These are phyloP conservation scores for Fimicolochytrium jonesii DNA, from an alignment of 192 early-diverging fungal species.

Conservation along the genomic window DNA sequence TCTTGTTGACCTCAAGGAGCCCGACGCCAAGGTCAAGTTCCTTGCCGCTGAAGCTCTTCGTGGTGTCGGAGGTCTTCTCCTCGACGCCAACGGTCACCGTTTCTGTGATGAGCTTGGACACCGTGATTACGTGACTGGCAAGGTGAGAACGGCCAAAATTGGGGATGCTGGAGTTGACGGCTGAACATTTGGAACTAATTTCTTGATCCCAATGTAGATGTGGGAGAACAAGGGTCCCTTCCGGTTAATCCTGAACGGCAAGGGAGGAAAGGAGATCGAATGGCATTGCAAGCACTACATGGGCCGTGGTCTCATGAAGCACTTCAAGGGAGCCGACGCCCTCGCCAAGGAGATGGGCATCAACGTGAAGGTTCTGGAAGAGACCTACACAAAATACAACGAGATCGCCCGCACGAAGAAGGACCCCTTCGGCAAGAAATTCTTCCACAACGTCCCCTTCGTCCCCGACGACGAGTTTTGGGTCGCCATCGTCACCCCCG, in stretches of 20 bases:
- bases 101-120: slow-evolving; percentile 93
- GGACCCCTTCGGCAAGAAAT: slow-evolving; percentile 54
- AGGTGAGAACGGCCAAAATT: too few relatives aligned
- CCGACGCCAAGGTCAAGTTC: slow-evolving; percentile 88
- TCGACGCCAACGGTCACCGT: slow-evolving; percentile 76
- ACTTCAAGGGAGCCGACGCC: slow-evolving; percentile 68
- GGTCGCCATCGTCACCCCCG: slow-evolving; percentile 54
- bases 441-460: slow-evolving; percentile 55
- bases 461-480: slow-evolving; percentile 45
- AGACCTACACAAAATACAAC: slow-evolving; percentile 51
- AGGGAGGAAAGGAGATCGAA: slow-evolving; percentile 83
- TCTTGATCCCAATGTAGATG: too few relatives aligned
- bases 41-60: slow-evolving; percentile 94
- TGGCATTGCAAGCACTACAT: slow-evolving; percentile 92
- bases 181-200: too few relatives aligned
- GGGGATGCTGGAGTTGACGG: too few relatives aligned
- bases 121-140: slow-evolving; percentile 87
- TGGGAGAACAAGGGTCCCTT: slow-evolving; percentile 82
- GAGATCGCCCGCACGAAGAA: slow-evolving; percentile 48
- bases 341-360: slow-evolving; percentile 74
- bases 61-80: slow-evolving; percentile 83
- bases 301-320: slow-evolving; percentile 85
- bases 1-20: slow-evolving; percentile 83
- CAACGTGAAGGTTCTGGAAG: slow-evolving; percentile 19
- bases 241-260: slow-evolving; percentile 76